A percentile compares a stretch with the other conserved stretches of the same genome.
phyloP scores from a whole-genome alignment of 163 green algal species.

The Coccomyxa subellipsoidea region DNA sequence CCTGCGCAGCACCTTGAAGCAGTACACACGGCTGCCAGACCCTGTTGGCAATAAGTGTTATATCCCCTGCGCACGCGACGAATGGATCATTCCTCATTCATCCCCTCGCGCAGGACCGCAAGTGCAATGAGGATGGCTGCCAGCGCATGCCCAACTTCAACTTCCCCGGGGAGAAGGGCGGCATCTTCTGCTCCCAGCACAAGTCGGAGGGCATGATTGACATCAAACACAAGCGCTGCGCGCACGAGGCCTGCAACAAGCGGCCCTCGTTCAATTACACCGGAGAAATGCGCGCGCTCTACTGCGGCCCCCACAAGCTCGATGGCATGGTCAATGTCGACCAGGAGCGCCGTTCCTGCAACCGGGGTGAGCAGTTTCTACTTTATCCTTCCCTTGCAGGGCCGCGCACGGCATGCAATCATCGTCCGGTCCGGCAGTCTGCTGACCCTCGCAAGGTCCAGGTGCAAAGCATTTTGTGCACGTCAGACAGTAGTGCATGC shows the following conservation, averaged over 20 bases:
- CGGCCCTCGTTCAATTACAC: slow-evolving; percentile 5
- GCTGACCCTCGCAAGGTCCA: too few relatives aligned
- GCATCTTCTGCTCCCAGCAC: slow-evolving; percentile 9
- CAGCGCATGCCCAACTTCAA: not conserved
- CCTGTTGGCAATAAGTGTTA: too few relatives aligned
- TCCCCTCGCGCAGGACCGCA: not conserved
- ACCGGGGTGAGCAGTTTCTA: not conserved
- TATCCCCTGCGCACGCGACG: too few relatives aligned
- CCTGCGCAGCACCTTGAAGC: too few relatives aligned
- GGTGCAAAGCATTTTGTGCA: too few relatives aligned
- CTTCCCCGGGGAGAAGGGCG: not conserved
- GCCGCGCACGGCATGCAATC: too few relatives aligned
- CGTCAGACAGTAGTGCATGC: too few relatives aligned
- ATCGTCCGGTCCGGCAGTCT: too few relatives aligned
- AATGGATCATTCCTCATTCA: too few relatives aligned
- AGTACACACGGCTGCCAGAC: too few relatives aligned
- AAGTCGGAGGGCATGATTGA: slow-evolving; percentile 8
- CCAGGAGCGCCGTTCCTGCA: slow-evolving; percentile 3
- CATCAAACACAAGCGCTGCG: slow-evolving; percentile 16
- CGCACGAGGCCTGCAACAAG: not conserved
- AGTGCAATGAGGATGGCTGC: not conserved
- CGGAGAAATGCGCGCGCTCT: slow-evolving; percentile 6
- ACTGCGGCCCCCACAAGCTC: not conserved
- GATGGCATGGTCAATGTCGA: slow-evolving; percentile 1
- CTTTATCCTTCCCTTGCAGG: not conserved